Conservation (phyloP, 805 yeast species). For the Torulaspora franciscae region DNA sequence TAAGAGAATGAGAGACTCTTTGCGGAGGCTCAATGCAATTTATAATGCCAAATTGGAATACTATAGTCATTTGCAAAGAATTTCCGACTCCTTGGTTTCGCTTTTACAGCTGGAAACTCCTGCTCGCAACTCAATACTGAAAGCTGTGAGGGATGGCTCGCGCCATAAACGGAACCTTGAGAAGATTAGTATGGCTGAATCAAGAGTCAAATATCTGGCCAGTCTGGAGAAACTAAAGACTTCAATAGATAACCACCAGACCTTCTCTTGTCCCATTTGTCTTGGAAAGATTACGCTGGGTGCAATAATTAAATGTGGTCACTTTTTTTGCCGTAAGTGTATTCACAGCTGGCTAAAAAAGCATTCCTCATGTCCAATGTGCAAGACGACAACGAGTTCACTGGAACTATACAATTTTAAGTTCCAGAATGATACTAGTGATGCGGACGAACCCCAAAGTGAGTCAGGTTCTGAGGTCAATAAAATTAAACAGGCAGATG, state of each 20-base stretch:
- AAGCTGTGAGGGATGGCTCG: conserved; percentile 22
- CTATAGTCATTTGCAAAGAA: conserved; percentile 75
- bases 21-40: conserved; percentile 52
- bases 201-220: conserved; percentile 47
- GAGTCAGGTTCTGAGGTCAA: conserved; percentile 5
- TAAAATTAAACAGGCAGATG: neutral
- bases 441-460: neutral
- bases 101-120: conserved; percentile 34
- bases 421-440: conserved; percentile 30
- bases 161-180: conserved; percentile 22
- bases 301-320: conserved; percentile 85
- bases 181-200: conserved; percentile 32
- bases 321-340: conserved; percentile 81
- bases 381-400: conserved; percentile 50
- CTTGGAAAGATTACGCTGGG: conserved; percentile 66
- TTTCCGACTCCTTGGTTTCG: conserved; percentile 75
- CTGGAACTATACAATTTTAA: conserved; percentile 67
- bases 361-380: conserved; percentile 69
- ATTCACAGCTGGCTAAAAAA: conserved; percentile 64
- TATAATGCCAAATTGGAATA: conserved; percentile 80
- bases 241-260: conserved; percentile 30
- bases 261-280: conserved; percentile 68
- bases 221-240: conserved; percentile 36
- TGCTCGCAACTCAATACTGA: conserved; percentile 17
- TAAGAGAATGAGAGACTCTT: conserved; percentile 38